Evolutionary conservation across 352 stramenopile species (phyloP).

Genomic region (Pythium insidiosum): DNA sequence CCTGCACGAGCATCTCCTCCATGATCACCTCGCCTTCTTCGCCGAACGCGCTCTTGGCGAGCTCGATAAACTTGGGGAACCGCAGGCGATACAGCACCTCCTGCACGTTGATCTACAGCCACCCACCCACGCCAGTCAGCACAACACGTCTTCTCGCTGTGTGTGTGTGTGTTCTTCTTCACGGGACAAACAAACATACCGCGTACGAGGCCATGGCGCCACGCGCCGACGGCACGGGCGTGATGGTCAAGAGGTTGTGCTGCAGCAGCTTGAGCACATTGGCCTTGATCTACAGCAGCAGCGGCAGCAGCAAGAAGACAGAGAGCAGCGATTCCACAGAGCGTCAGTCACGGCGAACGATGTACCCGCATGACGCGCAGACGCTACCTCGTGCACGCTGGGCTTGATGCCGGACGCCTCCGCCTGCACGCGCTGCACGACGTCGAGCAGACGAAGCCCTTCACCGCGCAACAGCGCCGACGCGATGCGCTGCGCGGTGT

Average conservation of each 20-base stretch:
- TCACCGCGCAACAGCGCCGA: constrained; percentile 56
- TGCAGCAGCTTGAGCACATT: constrained; percentile 82
- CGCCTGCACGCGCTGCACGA: constrained; percentile 53
- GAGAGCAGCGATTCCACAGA: too few species aligned
- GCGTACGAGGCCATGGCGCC: constrained; percentile 33
- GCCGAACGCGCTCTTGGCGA: constrained; percentile 67
- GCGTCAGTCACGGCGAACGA: too few species aligned
- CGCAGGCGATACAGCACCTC: constrained; percentile 77
- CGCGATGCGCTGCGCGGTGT: constrained; percentile 53
- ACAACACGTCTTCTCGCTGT: too few species aligned
- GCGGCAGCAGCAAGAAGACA: constrained; percentile 8
- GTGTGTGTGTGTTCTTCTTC: too few species aligned
- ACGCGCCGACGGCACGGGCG: constrained; percentile 22
- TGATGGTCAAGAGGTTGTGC: constrained; percentile 77
- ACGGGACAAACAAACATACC: constrained; percentile 16
- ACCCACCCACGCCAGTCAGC: background rate
- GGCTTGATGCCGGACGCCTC: constrained; percentile 49
- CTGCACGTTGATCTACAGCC: constrained; percentile 60
- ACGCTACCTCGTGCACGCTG: constrained; percentile 77
- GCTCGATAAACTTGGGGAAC: constrained; percentile 80
- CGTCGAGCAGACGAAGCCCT: constrained; percentile 51
- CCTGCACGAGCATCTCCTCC: constrained; percentile 82
- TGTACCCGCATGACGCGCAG: too few species aligned
- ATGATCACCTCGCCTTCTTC: constrained; percentile 80
- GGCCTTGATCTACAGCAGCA: constrained; percentile 50